Conservation (phyloP, 768 basidiomycete species). For the Amanita thiersii region DNA sequence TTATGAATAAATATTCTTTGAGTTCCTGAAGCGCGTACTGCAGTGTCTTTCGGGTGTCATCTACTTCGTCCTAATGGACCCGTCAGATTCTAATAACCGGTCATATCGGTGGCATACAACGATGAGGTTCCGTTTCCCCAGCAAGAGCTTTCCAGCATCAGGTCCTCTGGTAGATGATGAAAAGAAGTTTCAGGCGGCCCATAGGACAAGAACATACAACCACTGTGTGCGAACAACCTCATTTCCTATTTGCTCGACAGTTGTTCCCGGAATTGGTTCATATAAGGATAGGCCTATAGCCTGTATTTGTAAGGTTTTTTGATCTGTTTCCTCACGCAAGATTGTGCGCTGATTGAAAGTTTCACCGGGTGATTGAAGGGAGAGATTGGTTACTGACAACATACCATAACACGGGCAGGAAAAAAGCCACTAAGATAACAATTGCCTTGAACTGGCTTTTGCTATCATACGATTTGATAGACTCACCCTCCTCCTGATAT, state of each 20-base stretch:
- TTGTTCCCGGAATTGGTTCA: slow-evolving; percentile 75
- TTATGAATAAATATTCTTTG: slow-evolving; percentile 2
- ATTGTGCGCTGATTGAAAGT: slow-evolving; percentile 61
- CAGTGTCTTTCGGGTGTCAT: slow-evolving; percentile 84
- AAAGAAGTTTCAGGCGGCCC: slow-evolving; percentile 6
- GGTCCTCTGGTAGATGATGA: slow-evolving; percentile 38
- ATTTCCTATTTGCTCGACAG: slow-evolving; percentile 64
- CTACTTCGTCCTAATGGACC: slow-evolving; percentile 65
- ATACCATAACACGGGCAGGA: slow-evolving; percentile 84
- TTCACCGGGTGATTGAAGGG: slow-evolving; percentile 8
- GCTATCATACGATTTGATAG: slow-evolving; percentile 9
- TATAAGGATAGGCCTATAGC: slow-evolving; percentile 96
- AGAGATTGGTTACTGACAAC: slow-evolving; percentile 2
- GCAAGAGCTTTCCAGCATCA: slow-evolving; percentile 55
- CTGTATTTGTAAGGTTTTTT: slow-evolving; percentile 84
- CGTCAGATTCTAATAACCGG: not conserved
- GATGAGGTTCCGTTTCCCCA: slow-evolving; percentile 78
- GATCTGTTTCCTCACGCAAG: slow-evolving; percentile 59
- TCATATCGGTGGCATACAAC: slow-evolving; percentile 45
- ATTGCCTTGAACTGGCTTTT: slow-evolving; percentile 9
- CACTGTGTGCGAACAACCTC: slow-evolving; percentile 95
- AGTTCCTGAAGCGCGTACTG: slow-evolving; percentile 42
- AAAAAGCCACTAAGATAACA: slow-evolving; percentile 70
- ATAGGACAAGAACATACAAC: slow-evolving; percentile 50
- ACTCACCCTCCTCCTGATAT: slow-evolving; percentile 73